Conservation (phyloP, 495 filamentous ascomycete genomes). For the Penicillium desertorum region DNA sequence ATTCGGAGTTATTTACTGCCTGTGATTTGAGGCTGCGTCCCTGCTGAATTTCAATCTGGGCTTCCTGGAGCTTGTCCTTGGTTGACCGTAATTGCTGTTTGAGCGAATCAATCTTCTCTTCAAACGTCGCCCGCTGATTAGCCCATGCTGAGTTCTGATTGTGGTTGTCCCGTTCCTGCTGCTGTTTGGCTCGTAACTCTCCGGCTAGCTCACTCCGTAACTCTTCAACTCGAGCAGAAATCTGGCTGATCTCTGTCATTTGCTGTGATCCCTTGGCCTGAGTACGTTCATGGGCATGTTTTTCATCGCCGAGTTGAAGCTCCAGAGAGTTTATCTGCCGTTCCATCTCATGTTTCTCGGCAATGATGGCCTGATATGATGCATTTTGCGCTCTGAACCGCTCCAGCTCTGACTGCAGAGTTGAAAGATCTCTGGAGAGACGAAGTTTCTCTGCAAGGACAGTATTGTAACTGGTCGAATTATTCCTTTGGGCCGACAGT, state of each 20-base stretch:
- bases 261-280: slow-evolving; percentile 49
- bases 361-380: slow-evolving; percentile 61
- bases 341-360: slow-evolving; percentile 74
- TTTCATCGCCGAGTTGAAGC: slow-evolving; percentile 77
- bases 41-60: slow-evolving; percentile 45
- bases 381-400: slow-evolving; percentile 68
- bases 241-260: slow-evolving; percentile 46
- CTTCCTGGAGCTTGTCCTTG: slow-evolving; percentile 68
- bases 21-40: slow-evolving; percentile 31
- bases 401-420: slow-evolving; percentile 73
- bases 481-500: slow-evolving; percentile 58
- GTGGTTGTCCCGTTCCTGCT: slow-evolving; percentile 30
- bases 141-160: slow-evolving; percentile 49
- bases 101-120: slow-evolving; percentile 66
- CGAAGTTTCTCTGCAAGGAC: slow-evolving; percentile 73
- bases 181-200: slow-evolving; percentile 44
- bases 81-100: slow-evolving; percentile 63
- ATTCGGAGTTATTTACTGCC: slow-evolving; percentile 28
- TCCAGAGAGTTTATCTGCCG: slow-evolving; percentile 72
- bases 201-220: slow-evolving; percentile 44
- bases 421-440: slow-evolving; percentile 67
- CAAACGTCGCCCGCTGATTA: slow-evolving; percentile 55
- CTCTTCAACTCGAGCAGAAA: slow-evolving; percentile 42
- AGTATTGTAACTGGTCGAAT: slow-evolving; percentile 65
- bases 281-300: slow-evolving; percentile 61